A percentile compares a stretch with the other conserved stretches of the same genome.
Evolutionary conservation across 257 asterid species (phyloP).

Genomic region (Nicotiana knightiana): DNA sequence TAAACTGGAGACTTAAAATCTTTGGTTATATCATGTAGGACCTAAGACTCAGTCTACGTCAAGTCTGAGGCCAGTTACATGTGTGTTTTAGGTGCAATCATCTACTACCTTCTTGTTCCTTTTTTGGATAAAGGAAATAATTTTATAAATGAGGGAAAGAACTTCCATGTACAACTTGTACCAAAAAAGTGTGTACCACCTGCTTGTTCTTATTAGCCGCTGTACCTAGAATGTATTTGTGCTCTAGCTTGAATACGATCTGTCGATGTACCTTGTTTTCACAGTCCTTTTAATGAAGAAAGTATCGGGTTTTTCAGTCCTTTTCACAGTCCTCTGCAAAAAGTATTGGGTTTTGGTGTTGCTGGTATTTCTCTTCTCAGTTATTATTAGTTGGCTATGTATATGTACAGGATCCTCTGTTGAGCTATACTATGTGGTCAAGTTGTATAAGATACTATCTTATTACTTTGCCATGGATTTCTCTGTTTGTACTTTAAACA

Average conservation of each 20-base stretch:
- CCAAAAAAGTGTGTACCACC: background rate
- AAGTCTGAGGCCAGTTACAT: background rate
- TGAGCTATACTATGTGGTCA: constrained; percentile 4
- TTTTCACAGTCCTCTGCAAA: too few species aligned
- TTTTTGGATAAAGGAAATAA: background rate
- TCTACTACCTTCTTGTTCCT: background rate
- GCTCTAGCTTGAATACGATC: background rate
- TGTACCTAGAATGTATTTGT: background rate
- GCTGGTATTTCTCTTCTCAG: background rate
- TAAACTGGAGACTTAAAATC: background rate
- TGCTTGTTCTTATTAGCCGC: background rate
- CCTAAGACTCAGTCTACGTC: background rate
- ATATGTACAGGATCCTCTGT: background rate
- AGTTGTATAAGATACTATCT: background rate
- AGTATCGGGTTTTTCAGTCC: too few species aligned
- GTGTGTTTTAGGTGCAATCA: background rate
- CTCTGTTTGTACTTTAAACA: background rate
- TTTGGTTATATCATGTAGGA: background rate
- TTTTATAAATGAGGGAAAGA: background rate
- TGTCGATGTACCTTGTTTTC: background rate
- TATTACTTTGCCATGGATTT: background rate
- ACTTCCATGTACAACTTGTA: background rate
- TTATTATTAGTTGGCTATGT: background rate
- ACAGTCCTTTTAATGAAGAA: background rate
- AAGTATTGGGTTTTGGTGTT: background rate